phyloP scores from a whole-genome alignment of 352 stramenopile genomes.

The Globisporangium polare region DNA sequence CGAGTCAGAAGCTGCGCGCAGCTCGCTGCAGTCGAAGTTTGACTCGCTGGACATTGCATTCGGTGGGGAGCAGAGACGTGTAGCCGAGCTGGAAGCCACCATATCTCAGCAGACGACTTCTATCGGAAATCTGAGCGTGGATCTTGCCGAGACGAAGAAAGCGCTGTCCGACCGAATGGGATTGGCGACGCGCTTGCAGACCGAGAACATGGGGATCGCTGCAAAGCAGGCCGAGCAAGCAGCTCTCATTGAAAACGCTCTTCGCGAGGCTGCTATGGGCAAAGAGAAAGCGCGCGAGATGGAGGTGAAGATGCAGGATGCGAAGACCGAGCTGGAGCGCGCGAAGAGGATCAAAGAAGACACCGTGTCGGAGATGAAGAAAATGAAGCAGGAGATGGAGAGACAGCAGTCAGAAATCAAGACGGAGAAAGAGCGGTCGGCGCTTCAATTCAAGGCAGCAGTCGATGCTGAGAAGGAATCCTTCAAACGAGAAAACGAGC shows the following conservation, averaged over 20 bases:
- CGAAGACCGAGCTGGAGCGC: constrained; percentile 42
- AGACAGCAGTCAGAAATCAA: constrained; percentile 14
- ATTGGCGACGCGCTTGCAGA: constrained; percentile 74
- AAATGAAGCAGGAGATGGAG: constrained; percentile 48
- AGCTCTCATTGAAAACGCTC: constrained; percentile 60
- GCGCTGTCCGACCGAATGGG: constrained; percentile 79
- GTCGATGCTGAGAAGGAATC: constrained; percentile 40
- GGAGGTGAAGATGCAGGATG: constrained; percentile 48
- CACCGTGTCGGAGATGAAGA: constrained; percentile 30
- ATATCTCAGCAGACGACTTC: constrained; percentile 53
- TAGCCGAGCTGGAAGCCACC: constrained; percentile 39
- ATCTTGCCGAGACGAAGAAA: constrained; percentile 80
- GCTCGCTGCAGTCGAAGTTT: constrained; percentile 26
- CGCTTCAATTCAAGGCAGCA: constrained; percentile 16
- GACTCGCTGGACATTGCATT: constrained; percentile 32
- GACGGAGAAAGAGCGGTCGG: constrained; percentile 9
- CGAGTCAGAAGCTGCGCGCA: constrained; percentile 27
- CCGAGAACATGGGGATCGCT: constrained; percentile 83
- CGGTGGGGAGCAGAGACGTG: constrained; percentile 31
- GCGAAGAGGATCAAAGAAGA: constrained; percentile 57
- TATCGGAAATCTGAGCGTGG: constrained; percentile 62
- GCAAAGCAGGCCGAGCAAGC: constrained; percentile 77
- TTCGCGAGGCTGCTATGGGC: constrained; percentile 48
- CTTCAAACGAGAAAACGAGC: constrained; percentile 54
- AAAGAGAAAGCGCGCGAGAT: constrained; percentile 42